These are phyloP conservation scores for Lachancea meyersii DNA, from an alignment of 805 yeast species.

Conservation along the genomic window DNA sequence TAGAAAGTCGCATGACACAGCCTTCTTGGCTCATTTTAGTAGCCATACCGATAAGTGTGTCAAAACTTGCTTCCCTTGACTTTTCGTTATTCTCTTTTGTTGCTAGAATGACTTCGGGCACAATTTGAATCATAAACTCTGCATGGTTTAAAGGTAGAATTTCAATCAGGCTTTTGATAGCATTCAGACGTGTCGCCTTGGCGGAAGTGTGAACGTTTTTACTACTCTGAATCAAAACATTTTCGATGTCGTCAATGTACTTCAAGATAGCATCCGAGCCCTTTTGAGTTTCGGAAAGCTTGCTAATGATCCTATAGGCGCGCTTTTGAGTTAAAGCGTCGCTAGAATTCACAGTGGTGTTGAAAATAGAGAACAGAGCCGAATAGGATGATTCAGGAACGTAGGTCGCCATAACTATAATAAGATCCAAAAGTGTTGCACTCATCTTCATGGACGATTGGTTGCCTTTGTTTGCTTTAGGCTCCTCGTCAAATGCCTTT, in stretches of 20 bases:
- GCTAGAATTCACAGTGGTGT: constrained; percentile 51
- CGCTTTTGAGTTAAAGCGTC: constrained; percentile 80
- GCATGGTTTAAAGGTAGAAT: constrained; percentile 59
- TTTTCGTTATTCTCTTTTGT: constrained; percentile 93
- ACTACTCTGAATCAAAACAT: constrained; percentile 51
- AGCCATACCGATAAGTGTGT: constrained; percentile 74
- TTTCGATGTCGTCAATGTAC: constrained; percentile 54
- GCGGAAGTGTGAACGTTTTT: constrained; percentile 63
- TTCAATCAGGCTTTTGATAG: constrained; percentile 55
- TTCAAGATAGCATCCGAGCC: constrained; percentile 51
- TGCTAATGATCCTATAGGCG: constrained; percentile 72
- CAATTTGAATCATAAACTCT: constrained; percentile 70
- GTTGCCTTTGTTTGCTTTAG: constrained; percentile 27
- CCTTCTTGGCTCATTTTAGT: constrained; percentile 61
- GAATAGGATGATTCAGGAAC: constrained; percentile 65
- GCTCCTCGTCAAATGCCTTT: constrained; percentile 61
- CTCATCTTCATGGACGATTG: constrained; percentile 46
- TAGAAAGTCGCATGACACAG: constrained; percentile 58
- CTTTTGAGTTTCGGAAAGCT: constrained; percentile 59
- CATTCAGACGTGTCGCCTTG: constrained; percentile 69
- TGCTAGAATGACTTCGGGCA: constrained; percentile 83
- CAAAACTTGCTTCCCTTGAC: constrained; percentile 75
- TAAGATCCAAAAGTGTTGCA: constrained; percentile 85
- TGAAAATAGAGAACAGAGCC: constrained; percentile 74
- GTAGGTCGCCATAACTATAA: constrained; percentile 80